Conservation (phyloP, 306 rosid species). For the Dalbergia cultrata region DNA sequence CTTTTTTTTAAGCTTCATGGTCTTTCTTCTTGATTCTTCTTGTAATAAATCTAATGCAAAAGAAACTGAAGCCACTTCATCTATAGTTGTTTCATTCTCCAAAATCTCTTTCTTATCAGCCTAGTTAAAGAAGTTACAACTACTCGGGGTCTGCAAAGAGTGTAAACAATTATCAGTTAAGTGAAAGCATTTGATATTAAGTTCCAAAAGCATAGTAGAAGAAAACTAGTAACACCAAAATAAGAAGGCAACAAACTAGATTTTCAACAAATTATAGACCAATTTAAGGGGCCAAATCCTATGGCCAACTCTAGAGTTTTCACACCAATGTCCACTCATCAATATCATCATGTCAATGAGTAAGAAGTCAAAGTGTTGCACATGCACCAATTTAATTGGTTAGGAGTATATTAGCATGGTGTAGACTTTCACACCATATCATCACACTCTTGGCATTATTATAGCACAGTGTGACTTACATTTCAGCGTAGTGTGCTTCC, state of each 20-base stretch:
- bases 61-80: too few species aligned
- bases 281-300: slow-evolving; percentile 36
- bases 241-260: background rate
- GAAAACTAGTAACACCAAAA: background rate
- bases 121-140: too few species aligned
- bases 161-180: too few species aligned
- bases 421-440: slow-evolving; percentile 36
- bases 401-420: background rate
- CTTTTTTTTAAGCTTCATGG: too few species aligned
- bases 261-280: too few species aligned
- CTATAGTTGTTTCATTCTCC: too few species aligned
- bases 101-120: too few species aligned
- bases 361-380: slow-evolving; percentile 15
- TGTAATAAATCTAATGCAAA: too few species aligned
- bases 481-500: slow-evolving; percentile 31
- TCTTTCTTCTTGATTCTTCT: too few species aligned
- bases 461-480: slow-evolving; percentile 5
- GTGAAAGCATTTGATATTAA: too few species aligned
- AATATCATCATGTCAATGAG: slow-evolving; percentile 14
- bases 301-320: background rate
- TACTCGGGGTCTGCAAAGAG: too few species aligned
- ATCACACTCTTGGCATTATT: background rate
- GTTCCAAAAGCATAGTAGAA: too few species aligned
- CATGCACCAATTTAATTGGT: background rate
- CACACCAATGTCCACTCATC: background rate